Evolutionary conservation across 2,329 filamentous ascomycete species (phyloP), one percentile per base, ranked within the genome.

Genomic region (Fusarium compactum): DNA sequence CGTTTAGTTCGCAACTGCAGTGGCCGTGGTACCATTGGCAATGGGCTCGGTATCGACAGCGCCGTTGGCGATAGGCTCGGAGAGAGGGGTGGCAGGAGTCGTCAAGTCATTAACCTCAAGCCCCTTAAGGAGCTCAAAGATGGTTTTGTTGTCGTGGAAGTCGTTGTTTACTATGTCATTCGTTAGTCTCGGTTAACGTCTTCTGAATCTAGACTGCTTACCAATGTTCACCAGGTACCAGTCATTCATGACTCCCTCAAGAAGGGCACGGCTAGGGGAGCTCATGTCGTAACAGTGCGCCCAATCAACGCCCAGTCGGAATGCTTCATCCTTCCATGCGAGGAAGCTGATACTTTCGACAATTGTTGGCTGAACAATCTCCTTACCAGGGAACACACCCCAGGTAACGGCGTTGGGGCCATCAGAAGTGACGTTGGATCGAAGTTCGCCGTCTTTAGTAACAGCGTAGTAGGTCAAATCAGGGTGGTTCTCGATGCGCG

Each of bases 321-420:
- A 99, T 18, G 97, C 97, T 82, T 99, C 96, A 74, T 99, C 96
- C 82, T 97, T 97, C 96, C 96, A 99, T 4, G 96, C 96, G 57
- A 99, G 85, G 87, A 99, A 99, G 79, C 93, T 97, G 79, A 99
- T 91, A 20, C 93, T 97, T 83, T 99, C 96, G 55, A 99, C 96
- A 76, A 99, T 98, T n/a, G 96, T 99, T 16, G 96, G 96, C 81
- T 99, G 96, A n/a, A 99, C 95, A 78, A 99, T 98, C 81, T 99
- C 96, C 80, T 98, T 97, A 62, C 96, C 96, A 1, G 96, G 95
- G 84, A 98, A 99, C 34, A 99, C 97, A 81, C 96, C 96, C 96
- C 96, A 99, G 3, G 96, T 99, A 52, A 99, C 93, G n/a, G 96
- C 96, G 76, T 99, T 99, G 40, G 96, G 96, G 8, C 94, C 93